Conservation (phyloP, 2,329 filamentous ascomycete genomes). For the Nemania abortiva region DNA sequence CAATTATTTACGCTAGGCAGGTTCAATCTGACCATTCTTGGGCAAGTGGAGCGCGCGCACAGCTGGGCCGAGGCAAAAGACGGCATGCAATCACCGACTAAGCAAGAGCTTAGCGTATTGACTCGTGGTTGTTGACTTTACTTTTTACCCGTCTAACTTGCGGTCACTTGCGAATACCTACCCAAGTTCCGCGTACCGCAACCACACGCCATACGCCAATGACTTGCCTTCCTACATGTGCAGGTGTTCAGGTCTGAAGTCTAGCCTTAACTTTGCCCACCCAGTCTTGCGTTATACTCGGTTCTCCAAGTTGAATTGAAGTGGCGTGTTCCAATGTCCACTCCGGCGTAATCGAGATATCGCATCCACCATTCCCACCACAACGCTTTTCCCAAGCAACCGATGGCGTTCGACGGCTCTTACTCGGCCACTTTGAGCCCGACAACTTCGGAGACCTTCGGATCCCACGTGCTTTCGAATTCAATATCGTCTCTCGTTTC, state of each 20-base stretch:
- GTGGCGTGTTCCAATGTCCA: slow-evolving; percentile 20
- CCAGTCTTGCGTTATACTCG: slow-evolving; percentile 8
- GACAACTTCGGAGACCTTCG: slow-evolving; percentile 61
- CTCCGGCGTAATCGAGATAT: slow-evolving; percentile 31
- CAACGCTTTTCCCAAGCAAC: slow-evolving; percentile 15
- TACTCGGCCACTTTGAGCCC: slow-evolving; percentile 61
- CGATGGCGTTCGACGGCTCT: slow-evolving; percentile 59
- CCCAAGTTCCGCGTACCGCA: slow-evolving; percentile 29
- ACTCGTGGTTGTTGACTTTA: slow-evolving; percentile 31
- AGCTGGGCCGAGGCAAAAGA: slow-evolving; percentile 36
- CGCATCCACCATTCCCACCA: slow-evolving; percentile 11
- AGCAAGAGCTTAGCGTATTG: neutral
- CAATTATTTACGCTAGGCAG: neutral
- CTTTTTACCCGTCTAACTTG: slow-evolving; percentile 31
- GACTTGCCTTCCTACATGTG: slow-evolving; percentile 16
- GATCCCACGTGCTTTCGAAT: slow-evolving; percentile 66
- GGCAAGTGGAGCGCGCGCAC: slow-evolving; percentile 29
- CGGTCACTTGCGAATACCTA: slow-evolving; percentile 26
- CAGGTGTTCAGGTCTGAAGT: slow-evolving; percentile 14
- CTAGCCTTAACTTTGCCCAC: slow-evolving; percentile 1
- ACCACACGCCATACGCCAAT: slow-evolving; percentile 20
- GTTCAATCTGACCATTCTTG: slow-evolving; percentile 11
- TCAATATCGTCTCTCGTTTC: slow-evolving; percentile 78
- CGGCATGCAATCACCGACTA: slow-evolving; percentile 33
- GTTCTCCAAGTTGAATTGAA: slow-evolving; percentile 20